Evolutionary conservation across 345 rosid genomes (phyloP).

Genomic region (Arabis hirsuta): DNA sequence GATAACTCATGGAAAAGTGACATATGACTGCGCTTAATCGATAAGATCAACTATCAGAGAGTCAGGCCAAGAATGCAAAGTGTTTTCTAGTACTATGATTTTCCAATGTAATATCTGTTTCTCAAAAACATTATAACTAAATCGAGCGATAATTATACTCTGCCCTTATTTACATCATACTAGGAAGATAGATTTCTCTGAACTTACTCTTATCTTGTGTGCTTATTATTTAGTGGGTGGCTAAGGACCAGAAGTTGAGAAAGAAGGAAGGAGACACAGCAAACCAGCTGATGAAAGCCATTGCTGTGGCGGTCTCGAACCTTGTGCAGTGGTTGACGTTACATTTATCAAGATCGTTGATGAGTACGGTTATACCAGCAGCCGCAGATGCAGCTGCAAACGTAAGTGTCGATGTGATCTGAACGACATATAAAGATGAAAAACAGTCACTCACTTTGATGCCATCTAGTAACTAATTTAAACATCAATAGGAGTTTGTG

Average conservation of each 20-base stretch:
- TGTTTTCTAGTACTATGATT: conserved; percentile 18
- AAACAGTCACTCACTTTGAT: not conserved
- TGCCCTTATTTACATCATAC: conserved; percentile 29
- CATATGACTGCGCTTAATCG: not conserved
- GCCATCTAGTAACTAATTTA: not conserved
- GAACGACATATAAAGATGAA: conserved; percentile 34
- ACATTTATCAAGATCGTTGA: conserved; percentile 59
- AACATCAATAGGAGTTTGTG: conserved; percentile 12
- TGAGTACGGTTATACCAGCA: conserved; percentile 75
- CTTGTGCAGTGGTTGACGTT: conserved; percentile 59
- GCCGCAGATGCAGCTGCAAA: conserved; percentile 83
- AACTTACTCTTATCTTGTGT: conserved; percentile 9
- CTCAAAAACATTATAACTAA: conserved; percentile 23
- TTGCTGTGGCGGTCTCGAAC: conserved; percentile 73
- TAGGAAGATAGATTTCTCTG: not conserved
- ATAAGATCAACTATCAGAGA: conserved; percentile 16
- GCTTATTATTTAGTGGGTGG: conserved; percentile 51
- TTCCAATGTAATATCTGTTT: not conserved
- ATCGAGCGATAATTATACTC: conserved; percentile 10
- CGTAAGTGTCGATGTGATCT: conserved; percentile 73
- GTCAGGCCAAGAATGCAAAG: not conserved
- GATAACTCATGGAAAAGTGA: conserved; percentile 11
- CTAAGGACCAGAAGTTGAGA: conserved; percentile 76
- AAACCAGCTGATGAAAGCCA: conserved; percentile 80
- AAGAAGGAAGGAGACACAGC: conserved; percentile 66